Conservation (phyloP, 257 asterid genomes). For the Catharanthus roseus region DNA sequence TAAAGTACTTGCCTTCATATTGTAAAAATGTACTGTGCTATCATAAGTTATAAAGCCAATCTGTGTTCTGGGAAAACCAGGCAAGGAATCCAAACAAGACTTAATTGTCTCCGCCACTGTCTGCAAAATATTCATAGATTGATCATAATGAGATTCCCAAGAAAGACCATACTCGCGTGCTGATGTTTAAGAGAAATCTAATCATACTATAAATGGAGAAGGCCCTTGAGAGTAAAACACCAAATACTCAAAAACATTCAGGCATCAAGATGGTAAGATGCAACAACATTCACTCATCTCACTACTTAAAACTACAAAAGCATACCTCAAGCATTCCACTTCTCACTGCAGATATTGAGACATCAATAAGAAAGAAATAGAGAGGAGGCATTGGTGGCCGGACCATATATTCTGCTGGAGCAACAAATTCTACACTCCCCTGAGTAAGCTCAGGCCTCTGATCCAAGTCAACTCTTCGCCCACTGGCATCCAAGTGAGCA, state of each 20-base stretch:
- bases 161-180: background rate
- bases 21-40: constrained; percentile 90
- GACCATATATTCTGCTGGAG: constrained; percentile 96
- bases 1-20: constrained; percentile 67
- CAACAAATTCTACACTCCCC: constrained; percentile 90
- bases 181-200: background rate
- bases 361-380: constrained; percentile 88
- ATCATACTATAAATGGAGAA: background rate
- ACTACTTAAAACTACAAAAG: constrained; percentile 4
- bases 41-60: constrained; percentile 95
- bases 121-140: constrained; percentile 36
- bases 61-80: constrained; percentile 90
- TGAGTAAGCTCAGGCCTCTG: constrained; percentile 85
- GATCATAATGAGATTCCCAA: background rate
- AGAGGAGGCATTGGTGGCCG: constrained; percentile 96
- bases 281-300: background rate
- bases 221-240: background rate
- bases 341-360: constrained; percentile 76
- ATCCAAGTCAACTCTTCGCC: constrained; percentile 80
- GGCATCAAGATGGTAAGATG: background rate
- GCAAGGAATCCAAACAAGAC: constrained; percentile 82
- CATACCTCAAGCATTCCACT: constrained; percentile 96
- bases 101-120: constrained; percentile 83
- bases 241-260: background rate
- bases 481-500: constrained; percentile 76